Base-by-base conservation (phyloP, 164 flowering plant genomes). In the Umbilicus rupestris region DNA sequence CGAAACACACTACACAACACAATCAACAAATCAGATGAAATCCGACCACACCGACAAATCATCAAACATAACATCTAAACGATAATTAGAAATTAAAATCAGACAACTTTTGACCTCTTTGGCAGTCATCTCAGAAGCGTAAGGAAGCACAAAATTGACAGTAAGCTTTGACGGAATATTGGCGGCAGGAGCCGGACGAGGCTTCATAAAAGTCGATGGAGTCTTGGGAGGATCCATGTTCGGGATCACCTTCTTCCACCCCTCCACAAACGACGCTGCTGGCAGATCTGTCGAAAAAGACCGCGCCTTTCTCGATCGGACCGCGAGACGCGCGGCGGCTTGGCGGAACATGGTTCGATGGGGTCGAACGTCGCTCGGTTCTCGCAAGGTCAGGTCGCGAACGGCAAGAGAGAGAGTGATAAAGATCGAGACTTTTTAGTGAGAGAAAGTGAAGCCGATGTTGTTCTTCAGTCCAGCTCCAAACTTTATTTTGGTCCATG, bases 141-240 rank as follows among this genome's bases (percentile, higher is more conserved):
- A 87, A 24, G 96, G 94, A 17, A 90, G 90, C 55, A 85, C 87
- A 68, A 90, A 86, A 60, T 86, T 90, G 80, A 90, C 90, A 59
- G 90, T 88, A 76, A 88, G 79, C 79, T 90, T 90, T 46, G 87
- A 62, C 3, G 95, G 94, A 59, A 88, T 73, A 7, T 87, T 66
- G 3, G 88, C 67, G 10, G 94, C 85, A 8, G 78, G 72, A 1
- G 86, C 52, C 0, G 97, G 97, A 39, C 90, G 81, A 44, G 84
- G 79, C 39, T 52, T 19, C 90, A 85, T 85, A 78, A 71, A 85
- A 0, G 82, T 33, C 16, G 67, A 65, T 0, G 87, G 90, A 33
- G 87, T 84, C 70, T 73, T 73, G 8, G 90, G 90, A 0, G 90
- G 90, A 1, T 85, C 90, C 3, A 82, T 71, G 70, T 75, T 82